A percentile compares a stretch with the other conserved stretches of the same genome.
phyloP scores from a whole-genome alignment of 163 green algal species.

The Scenedesmus sp. region DNA sequence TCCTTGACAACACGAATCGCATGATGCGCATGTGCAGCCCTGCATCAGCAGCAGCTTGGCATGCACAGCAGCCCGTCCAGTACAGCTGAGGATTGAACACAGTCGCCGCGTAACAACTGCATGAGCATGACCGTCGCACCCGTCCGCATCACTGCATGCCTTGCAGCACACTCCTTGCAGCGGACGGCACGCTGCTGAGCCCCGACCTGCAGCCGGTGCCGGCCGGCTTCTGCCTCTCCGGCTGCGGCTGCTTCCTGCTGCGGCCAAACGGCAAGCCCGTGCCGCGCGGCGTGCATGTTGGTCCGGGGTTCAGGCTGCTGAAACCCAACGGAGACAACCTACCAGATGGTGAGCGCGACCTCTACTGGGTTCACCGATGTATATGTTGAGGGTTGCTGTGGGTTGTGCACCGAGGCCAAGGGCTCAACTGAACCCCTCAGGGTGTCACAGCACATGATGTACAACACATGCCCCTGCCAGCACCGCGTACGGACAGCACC shows the following conservation, averaged over 20 bases:
- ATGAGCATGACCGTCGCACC: too few species aligned
- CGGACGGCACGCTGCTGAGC: slow-evolving; percentile 39
- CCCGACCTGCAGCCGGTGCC: slow-evolving; percentile 41
- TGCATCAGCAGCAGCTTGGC: not conserved
- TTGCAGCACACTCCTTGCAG: slow-evolving; percentile 37
- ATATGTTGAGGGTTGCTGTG: too few species aligned
- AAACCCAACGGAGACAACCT: slow-evolving; percentile 24
- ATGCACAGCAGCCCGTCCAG: too few species aligned
- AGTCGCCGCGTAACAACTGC: too few species aligned
- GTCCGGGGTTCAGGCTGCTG: slow-evolving; percentile 36
- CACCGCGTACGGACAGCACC: too few species aligned
- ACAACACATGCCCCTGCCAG: too few species aligned
- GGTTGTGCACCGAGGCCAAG: too few species aligned
- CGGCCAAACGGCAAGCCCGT: slow-evolving; percentile 50
- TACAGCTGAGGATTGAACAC: too few species aligned
- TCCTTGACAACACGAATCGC: not conserved
- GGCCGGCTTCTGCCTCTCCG: slow-evolving; percentile 1
- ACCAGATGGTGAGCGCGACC: slow-evolving; percentile 30
- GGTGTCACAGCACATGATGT: too few species aligned
- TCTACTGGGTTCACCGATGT: too few species aligned
- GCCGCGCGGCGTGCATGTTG: slow-evolving; percentile 40
- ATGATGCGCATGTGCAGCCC: too few species aligned
- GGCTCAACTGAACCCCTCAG: too few species aligned
- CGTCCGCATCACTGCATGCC: not conserved
- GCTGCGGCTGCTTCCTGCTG: slow-evolving; percentile 10